Conservation (phyloP, 1,284 basidiomycete genomes). For the Trametes pubescens region DNA sequence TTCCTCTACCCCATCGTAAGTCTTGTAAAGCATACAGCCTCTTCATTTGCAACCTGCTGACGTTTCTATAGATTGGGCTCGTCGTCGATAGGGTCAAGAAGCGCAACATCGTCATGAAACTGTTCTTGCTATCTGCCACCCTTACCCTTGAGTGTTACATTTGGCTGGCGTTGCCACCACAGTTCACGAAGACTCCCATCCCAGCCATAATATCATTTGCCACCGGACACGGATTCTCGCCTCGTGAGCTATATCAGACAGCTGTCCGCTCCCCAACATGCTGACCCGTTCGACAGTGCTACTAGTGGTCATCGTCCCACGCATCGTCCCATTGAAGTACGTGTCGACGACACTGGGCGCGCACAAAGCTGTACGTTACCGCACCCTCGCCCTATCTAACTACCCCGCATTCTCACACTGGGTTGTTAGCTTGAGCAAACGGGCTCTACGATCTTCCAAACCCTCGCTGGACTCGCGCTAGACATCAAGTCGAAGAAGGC, state of each 20-base stretch:
- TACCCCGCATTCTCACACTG: neutral
- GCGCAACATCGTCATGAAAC: conserved; percentile 61
- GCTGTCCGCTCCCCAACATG: neutral
- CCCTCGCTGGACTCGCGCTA: conserved; percentile 70
- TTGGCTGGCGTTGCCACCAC: conserved; percentile 72
- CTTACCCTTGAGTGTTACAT: conserved; percentile 69
- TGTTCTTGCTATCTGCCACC: conserved; percentile 68
- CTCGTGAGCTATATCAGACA: conserved; percentile 53
- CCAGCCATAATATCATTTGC: conserved; percentile 73
- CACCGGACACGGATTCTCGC: conserved; percentile 76
- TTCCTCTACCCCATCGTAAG: conserved; percentile 75
- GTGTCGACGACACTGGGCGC: conserved; percentile 82
- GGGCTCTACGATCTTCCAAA: conserved; percentile 76
- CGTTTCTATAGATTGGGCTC: conserved; percentile 59
- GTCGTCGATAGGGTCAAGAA: conserved; percentile 66
- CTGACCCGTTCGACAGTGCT: conserved; percentile 54
- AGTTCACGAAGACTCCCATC: conserved; percentile 61
- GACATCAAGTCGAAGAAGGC: conserved; percentile 53
- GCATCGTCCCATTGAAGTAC: conserved; percentile 74
- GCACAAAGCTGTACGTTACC: conserved; percentile 73
- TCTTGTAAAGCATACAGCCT: neutral
- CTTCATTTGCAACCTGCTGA: neutral
- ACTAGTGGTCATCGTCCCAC: conserved; percentile 78
- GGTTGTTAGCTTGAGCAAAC: conserved; percentile 70
- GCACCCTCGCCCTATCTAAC: neutral